Evolutionary conservation across 345 rosid genomes (phyloP).

Genomic region (Isatis tinctoria): DNA sequence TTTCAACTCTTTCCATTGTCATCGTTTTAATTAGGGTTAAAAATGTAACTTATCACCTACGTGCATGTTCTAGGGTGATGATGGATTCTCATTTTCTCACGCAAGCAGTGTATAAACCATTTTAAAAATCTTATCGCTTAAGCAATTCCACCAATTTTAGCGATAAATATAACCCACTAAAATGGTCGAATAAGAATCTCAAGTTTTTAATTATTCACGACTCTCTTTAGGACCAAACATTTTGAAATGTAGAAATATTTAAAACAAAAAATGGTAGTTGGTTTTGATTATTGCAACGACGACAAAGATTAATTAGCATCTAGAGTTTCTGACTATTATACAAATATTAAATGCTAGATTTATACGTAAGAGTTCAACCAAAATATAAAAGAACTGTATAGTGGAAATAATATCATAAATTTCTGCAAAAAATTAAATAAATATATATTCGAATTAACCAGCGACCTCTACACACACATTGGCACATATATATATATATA

Average conservation of each 20-base stretch:
- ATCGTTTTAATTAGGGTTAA: not conserved
- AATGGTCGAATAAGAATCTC: constrained; percentile 18
- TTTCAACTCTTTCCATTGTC: not conserved
- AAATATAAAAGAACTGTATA: constrained; percentile 16
- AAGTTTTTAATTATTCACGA: not conserved
- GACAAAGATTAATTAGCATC: constrained; percentile 31
- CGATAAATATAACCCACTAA: not conserved
- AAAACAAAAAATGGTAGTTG: constrained; percentile 9
- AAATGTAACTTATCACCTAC: not conserved
- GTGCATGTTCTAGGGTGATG: constrained; percentile 12
- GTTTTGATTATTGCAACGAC: constrained; percentile 24
- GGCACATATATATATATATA: not conserved
- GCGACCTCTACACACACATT: not conserved
- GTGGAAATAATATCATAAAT: constrained; percentile 3
- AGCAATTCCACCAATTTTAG: not conserved
- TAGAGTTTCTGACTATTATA: not conserved
- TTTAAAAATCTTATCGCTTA: not conserved
- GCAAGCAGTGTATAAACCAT: not conserved
- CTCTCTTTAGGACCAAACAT: constrained; percentile 5
- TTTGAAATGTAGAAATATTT: constrained; percentile 5
- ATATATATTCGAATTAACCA: not conserved
- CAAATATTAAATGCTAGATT: not conserved
- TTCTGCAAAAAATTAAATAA: not conserved
- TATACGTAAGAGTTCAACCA: constrained; percentile 5
- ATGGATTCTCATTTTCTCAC: constrained; percentile 15